Percentiles rank a stretch among this genome's conserved stretches.
phyloP scores from a whole-genome alignment of 75 land plant species.

The Selaginella tamariscina region DNA sequence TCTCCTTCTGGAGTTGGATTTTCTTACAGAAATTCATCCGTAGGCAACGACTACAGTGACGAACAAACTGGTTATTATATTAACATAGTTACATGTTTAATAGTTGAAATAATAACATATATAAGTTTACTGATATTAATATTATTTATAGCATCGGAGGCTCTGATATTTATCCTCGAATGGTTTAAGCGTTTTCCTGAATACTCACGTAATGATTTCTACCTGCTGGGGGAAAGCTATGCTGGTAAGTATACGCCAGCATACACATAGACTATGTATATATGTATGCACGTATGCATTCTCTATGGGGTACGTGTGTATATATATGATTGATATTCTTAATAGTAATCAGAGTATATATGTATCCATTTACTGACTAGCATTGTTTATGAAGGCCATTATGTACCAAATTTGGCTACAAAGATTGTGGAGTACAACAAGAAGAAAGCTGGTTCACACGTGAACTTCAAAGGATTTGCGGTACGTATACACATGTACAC shows the following conservation, averaged over 20 bases:
- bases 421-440: conserved; percentile 21
- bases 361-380: background rate
- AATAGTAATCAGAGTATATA: no score
- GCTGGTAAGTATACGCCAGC: background rate
- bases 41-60: conserved; percentile 31
- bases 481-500: background rate
- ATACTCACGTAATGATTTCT: conserved; percentile 1
- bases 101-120: no score
- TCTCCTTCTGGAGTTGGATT: conserved; percentile 63
- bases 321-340: no score
- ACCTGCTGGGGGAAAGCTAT: conserved; percentile 10
- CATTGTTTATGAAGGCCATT: conserved; percentile 23
- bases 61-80: conserved; percentile 17
- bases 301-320: no score
- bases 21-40: conserved; percentile 46
- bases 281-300: no score
- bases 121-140: background rate
- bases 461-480: conserved; percentile 30
- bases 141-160: conserved; percentile 26
- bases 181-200: conserved; percentile 5
- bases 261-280: background rate
- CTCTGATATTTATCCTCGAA: conserved; percentile 38
- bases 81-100: background rate
- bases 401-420: conserved; percentile 27
- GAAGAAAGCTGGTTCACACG: conserved; percentile 19